Evolutionary conservation across 345 rosid genomes (phyloP), one percentile per base, ranked within the genome.

Genomic region (Angophora floribunda): DNA sequence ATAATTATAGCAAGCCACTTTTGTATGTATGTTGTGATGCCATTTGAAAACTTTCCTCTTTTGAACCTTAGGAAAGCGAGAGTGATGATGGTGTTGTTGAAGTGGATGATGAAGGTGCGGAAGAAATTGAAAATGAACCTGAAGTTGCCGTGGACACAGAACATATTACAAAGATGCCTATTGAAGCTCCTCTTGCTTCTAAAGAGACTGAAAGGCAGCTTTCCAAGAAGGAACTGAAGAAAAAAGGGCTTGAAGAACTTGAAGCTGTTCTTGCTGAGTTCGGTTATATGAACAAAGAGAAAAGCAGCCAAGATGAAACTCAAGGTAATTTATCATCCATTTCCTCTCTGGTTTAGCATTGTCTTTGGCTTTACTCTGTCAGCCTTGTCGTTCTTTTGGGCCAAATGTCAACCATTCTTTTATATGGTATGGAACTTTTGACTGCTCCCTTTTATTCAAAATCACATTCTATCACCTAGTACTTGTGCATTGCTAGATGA

Each of bases 191-290:
- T 57, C 4, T 7, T 15, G 87, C 88, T 16, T 90, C 87, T 50
- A 93, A 92, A 75, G 94, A 95, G 26, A n/a, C 93, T 6, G 95
- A 91, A 57, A 92, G 93, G 87, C 93, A 93, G 89, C 97, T 95
- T 88, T 94, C 95, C 26, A 92, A 94, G 92, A 93, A 95, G 91
- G 95, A 94, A 85, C 57, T 88, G 90, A 95, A 94, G 92, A 95
- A 95, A 78, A 95, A 94, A 88, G 97, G 86, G 86, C 95, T 95
- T 82, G 95, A 90, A 79, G 97, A 95, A 90, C 93, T 95, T 52
- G 95, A 94, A 57, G 97, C 95, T 30, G 91, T 95, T 80, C 94
- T 95, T 82, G 93, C 95, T 86, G 94, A 94, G 86, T 90, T 95
- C 53, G 95, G 94, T 87, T 86, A 52, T 32, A 7, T 89, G 47